Evolutionary conservation across 2,329 filamentous ascomycete genomes (phyloP).

Genomic region (Exserohilum rostratum): DNA sequence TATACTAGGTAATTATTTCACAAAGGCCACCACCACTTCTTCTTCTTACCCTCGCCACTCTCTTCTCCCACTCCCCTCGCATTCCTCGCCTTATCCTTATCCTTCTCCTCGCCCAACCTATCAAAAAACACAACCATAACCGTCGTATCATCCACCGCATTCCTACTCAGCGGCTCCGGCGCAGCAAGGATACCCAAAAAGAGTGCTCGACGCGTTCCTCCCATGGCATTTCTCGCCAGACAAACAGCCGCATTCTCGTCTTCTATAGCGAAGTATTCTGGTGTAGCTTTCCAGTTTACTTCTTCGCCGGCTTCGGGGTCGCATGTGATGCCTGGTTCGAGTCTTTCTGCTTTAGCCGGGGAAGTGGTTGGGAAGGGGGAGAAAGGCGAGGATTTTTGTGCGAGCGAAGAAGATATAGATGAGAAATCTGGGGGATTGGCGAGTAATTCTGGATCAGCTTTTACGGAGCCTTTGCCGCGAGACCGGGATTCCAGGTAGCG

Average conservation of each 20-base stretch:
- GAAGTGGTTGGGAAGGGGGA: background rate
- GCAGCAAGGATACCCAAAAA: slow-evolving; percentile 49
- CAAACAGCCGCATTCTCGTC: slow-evolving; percentile 61
- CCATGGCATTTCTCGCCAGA: slow-evolving; percentile 60
- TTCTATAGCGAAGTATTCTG: slow-evolving; percentile 56
- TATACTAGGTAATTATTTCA: slow-evolving; percentile 4
- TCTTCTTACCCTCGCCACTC: slow-evolving; percentile 8
- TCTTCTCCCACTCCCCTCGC: background rate
- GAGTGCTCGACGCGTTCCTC: slow-evolving; percentile 53
- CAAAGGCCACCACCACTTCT: slow-evolving; percentile 24
- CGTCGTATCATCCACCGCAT: slow-evolving; percentile 59
- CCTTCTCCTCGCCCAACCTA: slow-evolving; percentile 20
- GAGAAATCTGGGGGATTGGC: slow-evolving; percentile 15
- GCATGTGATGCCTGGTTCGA: slow-evolving; percentile 45
- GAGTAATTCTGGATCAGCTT: slow-evolving; percentile 21
- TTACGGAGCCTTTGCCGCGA: slow-evolving; percentile 27
- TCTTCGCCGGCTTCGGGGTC: slow-evolving; percentile 44
- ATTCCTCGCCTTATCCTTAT: background rate
- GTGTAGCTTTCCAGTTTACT: slow-evolving; percentile 50
- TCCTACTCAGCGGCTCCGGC: slow-evolving; percentile 41
- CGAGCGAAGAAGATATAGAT: background rate
- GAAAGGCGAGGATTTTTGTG: background rate
- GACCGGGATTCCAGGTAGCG: slow-evolving; percentile 58
- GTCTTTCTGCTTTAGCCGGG: background rate
- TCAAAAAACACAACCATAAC: slow-evolving; percentile 62